phyloP scores from a whole-genome alignment of 352 stramenopile genomes.

The Globisporangium lucens region DNA sequence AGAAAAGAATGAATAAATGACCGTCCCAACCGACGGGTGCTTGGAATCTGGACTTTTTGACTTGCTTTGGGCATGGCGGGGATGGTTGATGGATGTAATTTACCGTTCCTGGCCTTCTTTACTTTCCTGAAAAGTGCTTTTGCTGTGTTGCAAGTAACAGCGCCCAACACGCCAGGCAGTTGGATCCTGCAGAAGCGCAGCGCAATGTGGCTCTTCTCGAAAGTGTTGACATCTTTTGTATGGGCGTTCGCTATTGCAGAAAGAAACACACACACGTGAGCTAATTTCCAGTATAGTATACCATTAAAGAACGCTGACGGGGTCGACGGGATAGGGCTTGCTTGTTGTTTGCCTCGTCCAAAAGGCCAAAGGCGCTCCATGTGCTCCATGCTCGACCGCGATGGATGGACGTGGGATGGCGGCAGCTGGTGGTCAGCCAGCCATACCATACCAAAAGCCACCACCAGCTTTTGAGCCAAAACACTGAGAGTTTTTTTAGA shows the following conservation, averaged over 20 bases:
- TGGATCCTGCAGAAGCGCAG: neutral
- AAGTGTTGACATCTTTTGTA: neutral
- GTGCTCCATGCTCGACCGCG: neutral
- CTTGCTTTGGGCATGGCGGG: neutral
- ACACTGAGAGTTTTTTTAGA: neutral
- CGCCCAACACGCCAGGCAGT: neutral
- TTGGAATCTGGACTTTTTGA: neutral
- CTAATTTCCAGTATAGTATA: neutral
- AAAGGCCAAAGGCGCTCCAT: neutral
- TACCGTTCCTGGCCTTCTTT: neutral
- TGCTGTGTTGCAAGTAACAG: neutral
- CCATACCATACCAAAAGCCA: neutral
- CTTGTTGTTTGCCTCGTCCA: neutral
- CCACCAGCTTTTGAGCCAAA: neutral
- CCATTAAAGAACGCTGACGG: neutral
- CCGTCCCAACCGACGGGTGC: neutral
- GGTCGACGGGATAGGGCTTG: neutral
- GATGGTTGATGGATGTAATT: neutral
- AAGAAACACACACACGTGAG: neutral
- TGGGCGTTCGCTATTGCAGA: neutral
- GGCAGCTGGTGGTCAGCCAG: neutral
- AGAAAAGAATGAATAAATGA: neutral
- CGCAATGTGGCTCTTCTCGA: neutral
- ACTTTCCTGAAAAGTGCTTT: neutral
- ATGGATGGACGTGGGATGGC: neutral